A percentile compares a stretch with the other conserved stretches of the same genome.
Evolutionary conservation across 495 filamentous ascomycete species (phyloP).

Genomic region (Penicilliopsis zonata): DNA sequence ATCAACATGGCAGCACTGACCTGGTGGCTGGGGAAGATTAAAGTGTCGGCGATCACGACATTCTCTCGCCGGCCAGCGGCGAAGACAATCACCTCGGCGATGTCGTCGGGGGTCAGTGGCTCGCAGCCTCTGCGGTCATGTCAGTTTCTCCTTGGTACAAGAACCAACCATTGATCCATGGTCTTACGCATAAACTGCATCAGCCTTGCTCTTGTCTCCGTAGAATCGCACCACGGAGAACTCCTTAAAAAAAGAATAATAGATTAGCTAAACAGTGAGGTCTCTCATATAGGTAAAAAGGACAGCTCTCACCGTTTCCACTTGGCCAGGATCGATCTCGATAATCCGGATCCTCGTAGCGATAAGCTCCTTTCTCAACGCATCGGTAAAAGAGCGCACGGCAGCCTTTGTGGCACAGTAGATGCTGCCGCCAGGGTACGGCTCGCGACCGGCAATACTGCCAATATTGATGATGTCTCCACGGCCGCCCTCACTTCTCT

Average conservation of each 20-base stretch:
- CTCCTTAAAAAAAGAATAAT: constrained; percentile 39
- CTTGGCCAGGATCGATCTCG: constrained; percentile 90
- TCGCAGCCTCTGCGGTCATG: constrained; percentile 52
- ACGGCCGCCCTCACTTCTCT: constrained; percentile 60
- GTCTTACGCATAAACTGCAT: constrained; percentile 84
- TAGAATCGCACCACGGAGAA: constrained; percentile 90
- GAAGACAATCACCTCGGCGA: constrained; percentile 91
- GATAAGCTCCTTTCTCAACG: constrained; percentile 80
- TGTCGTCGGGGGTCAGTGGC: constrained; percentile 89
- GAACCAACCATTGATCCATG: not conserved
- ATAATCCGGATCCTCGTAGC: constrained; percentile 78
- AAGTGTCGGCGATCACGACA: constrained; percentile 84
- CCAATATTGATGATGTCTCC: constrained; percentile 98
- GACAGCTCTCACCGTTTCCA: constrained; percentile 62
- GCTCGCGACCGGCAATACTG: constrained; percentile 84
- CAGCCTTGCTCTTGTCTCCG: constrained; percentile 88
- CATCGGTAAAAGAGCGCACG: constrained; percentile 78
- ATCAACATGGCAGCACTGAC: constrained; percentile 28
- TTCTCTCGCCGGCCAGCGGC: constrained; percentile 82
- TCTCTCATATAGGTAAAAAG: constrained; percentile 1
- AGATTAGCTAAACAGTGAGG: constrained; percentile 7
- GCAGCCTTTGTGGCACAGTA: constrained; percentile 98
- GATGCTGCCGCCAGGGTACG: constrained; percentile 82
- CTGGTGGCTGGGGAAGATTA: constrained; percentile 89
- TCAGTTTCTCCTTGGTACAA: not conserved